Base-by-base conservation (phyloP, 2,329 filamentous ascomycete species). In the Zymoseptoria crescenta region DNA sequence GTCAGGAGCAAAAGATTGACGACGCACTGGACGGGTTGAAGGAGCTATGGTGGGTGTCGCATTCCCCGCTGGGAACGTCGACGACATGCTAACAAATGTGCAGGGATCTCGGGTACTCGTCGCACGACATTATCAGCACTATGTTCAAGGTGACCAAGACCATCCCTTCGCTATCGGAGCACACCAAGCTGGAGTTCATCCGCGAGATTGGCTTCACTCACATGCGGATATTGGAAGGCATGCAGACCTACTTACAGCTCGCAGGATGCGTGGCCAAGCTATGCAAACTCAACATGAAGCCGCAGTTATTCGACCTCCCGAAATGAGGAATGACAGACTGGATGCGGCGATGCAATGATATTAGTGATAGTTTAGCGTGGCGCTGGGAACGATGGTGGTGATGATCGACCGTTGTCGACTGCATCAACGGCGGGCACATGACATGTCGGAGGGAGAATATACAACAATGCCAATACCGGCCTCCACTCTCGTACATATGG, bases 131-230 rank as follows among this genome's bases (percentile, higher is more conserved):
- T 68, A 95, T 99, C 74, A 95, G 89, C 76, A 99, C 93, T 62
- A 99, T 99, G 94, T 97, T 99, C 81, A 87, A 88, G 70, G 94
- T 99, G 61, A 97, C 94, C 52, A 99, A 97, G 80, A 95, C 91
- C 1, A 91, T 97, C 60, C 89, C 90, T 1, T 91, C 88, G 1
- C 78, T 99, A 58, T 94, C 91, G 66, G 94, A 99, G 76, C 91
- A 97, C 74, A 86, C 91, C 16, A 96, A 96, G 78, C 80, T 99
- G 62, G 93, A 97, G 73, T 99, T 97, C 68, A 96, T 97, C 53
- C 62, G 74, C 77, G 94, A 96, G 77, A 99, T 99, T 74, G 94
- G 94, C 56, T 97, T 97, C 75, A 96, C 94, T 2, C 94, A 99
- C 73, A 99, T 99, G 94, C 92, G 95, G 74, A 93, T 99, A 58